A percentile compares a stretch with the other conserved stretches of the same genome.
Conservation (phyloP, 345 rosid species). For the Lepidium africanum region DNA sequence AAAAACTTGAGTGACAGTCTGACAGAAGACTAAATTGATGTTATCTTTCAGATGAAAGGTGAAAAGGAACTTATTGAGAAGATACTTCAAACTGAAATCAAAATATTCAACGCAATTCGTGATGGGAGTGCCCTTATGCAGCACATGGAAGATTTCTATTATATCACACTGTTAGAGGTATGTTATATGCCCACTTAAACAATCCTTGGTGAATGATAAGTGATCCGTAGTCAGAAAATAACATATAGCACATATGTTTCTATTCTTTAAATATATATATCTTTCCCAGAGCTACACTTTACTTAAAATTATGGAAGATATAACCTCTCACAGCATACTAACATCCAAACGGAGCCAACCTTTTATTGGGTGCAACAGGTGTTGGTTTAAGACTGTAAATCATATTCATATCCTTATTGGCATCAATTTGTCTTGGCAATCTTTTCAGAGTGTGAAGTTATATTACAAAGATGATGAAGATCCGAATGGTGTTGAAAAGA, state of each 20-base stretch:
- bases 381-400: neutral
- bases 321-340: neutral
- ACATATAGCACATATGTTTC: no score
- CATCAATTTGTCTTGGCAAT: neutral
- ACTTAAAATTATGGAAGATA: neutral
- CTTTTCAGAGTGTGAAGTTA: conserved; percentile 57
- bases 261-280: no score
- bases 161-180: conserved; percentile 88
- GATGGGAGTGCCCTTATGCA: conserved; percentile 97
- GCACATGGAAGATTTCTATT: conserved; percentile 98
- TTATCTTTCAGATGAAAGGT: conserved; percentile 79
- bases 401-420: neutral
- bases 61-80: conserved; percentile 85
- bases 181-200: neutral
- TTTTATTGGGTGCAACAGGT: neutral
- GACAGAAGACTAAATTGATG: neutral
- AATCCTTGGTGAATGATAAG: neutral
- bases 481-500: neutral
- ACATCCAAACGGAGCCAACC: neutral
- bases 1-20: neutral
- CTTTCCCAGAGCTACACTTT: neutral
- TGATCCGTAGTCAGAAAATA: neutral
- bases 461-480: conserved; percentile 36
- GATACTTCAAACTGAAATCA: conserved; percentile 84
- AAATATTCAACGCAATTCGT: conserved; percentile 76